Base-by-base conservation (phyloP, 441 rosid genomes). In the Erodium trifolium region DNA sequence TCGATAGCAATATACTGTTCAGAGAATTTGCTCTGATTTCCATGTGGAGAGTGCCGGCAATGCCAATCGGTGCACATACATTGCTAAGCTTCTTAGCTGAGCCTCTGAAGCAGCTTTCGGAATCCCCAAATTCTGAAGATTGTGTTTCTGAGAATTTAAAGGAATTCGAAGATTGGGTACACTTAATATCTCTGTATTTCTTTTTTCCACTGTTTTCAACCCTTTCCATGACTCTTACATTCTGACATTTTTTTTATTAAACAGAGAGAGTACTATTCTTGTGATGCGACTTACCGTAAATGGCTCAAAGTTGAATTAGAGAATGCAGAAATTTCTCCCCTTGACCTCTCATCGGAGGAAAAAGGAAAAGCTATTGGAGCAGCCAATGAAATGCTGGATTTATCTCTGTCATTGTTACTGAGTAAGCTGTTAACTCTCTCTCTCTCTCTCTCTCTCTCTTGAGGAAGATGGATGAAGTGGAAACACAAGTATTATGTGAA, bases 21-120 rank as follows among this genome's bases (percentile, higher is more conserved):
- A 82, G 99, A 78, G 99, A 93, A 82, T 91, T 93, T 67, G 93
- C 97, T 66, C 75, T 93, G 78, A 87, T 93, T 76, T 88, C 99
- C 69, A 88, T 92, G 96, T 94, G 99, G 99, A 87, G 99, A 78
- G 95, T 92, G 67, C 98, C 99, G 66, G 89, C 87, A 73, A 86
- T 90, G 90, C 99, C 99, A 45, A 84, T 94, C 23, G 99, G 99
- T 79, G 98, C 99, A 60, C 99, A 92, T 78, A 77, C 82, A 43
- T 82, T 94, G 77, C 94, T 92, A 73, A 85, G 98, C 84, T 83
- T 87, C 74, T 96, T 94, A 81, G 98, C 99, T 68, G 99, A 94
- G 80, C 99, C 99, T 73, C 77, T 94, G 81, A 94, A 94, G 86
- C 98, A 89, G 81, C 90, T 92, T 71, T 88, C 93, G 7, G 97